phyloP scores from a whole-genome alignment of 2,329 filamentous ascomycete species.

The Graphiopsis chlorocephala region DNA sequence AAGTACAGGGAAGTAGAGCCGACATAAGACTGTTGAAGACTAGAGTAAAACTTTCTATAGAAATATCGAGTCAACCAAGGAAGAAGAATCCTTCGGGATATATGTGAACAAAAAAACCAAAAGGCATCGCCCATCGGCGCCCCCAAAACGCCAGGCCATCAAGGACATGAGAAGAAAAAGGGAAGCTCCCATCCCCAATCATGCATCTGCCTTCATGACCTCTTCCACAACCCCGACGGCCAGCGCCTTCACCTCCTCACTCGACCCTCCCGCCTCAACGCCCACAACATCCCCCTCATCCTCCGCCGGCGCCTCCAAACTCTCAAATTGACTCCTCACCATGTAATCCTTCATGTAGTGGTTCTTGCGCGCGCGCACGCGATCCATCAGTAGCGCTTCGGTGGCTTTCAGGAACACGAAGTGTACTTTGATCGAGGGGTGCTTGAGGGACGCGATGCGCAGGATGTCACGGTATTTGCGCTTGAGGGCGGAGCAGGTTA shows the following conservation, averaged over 20 bases:
- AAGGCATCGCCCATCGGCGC: background rate
- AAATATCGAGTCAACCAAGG: background rate
- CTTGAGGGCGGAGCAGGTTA: constrained; percentile 95
- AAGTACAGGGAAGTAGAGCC: background rate
- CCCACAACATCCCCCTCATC: constrained; percentile 50
- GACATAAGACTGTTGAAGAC: background rate
- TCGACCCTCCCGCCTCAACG: constrained; percentile 45
- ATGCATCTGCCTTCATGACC: constrained; percentile 27
- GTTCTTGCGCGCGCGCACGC: constrained; percentile 70
- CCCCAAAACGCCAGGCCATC: background rate
- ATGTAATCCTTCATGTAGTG: constrained; percentile 97
- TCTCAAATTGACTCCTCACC: constrained; percentile 88
- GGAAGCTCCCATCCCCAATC: background rate
- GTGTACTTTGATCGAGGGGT: constrained; percentile 59
- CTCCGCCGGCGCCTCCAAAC: constrained; percentile 74
- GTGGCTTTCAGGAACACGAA: constrained; percentile 87
- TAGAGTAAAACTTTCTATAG: background rate
- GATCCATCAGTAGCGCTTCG: constrained; percentile 70
- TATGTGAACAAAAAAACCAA: background rate
- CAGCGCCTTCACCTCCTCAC: constrained; percentile 40
- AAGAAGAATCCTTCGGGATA: background rate
- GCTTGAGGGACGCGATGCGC: constrained; percentile 47
- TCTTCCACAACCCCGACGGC: constrained; percentile 40
- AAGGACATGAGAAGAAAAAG: background rate
- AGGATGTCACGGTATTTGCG: constrained; percentile 85